Evolutionary conservation across 2,329 filamentous ascomycete genomes (phyloP).

Genomic region (Pyrenophora seminiperda): DNA sequence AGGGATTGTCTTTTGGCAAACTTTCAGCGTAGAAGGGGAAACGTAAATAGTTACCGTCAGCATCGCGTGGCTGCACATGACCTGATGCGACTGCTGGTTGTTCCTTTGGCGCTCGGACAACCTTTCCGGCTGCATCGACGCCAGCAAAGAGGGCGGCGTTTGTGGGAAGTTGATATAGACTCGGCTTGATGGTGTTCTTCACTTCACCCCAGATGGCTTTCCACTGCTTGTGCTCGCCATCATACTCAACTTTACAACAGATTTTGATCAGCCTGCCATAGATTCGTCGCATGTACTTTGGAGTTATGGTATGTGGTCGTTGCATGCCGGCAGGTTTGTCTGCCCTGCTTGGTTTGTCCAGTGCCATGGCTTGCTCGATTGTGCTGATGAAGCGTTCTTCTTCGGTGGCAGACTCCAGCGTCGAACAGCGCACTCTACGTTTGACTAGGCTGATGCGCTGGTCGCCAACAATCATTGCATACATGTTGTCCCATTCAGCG

Average conservation of each 20-base stretch:
- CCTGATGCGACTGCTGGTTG: background rate
- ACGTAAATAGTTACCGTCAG: constrained; percentile 21
- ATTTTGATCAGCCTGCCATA: constrained; percentile 51
- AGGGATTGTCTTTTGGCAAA: constrained; percentile 25
- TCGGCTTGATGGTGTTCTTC: constrained; percentile 14
- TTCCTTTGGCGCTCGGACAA: constrained; percentile 9
- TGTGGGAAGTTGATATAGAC: constrained; percentile 22
- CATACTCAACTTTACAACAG: constrained; percentile 51
- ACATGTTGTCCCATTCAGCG: constrained; percentile 52
- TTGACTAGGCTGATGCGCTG: constrained; percentile 32
- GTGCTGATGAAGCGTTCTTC: constrained; percentile 10
- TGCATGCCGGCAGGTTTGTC: constrained; percentile 28
- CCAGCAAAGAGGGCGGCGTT: constrained; percentile 37
- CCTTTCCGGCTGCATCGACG: constrained; percentile 29
- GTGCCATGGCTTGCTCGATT: constrained; percentile 25
- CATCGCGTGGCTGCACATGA: constrained; percentile 19
- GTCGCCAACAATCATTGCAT: constrained; percentile 47
- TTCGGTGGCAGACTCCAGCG: background rate
- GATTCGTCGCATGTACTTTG: constrained; percentile 53
- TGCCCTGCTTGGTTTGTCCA: constrained; percentile 36
- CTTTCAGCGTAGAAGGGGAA: constrained; percentile 34
- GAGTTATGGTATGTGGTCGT: constrained; percentile 47
- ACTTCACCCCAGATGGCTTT: constrained; percentile 31
- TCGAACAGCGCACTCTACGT: constrained; percentile 24
- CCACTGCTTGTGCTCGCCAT: constrained; percentile 38